Evolutionary conservation across 2,329 filamentous ascomycete genomes (phyloP), one percentile per base, ranked within the genome.

Genomic region (Aspergillus piperis): DNA sequence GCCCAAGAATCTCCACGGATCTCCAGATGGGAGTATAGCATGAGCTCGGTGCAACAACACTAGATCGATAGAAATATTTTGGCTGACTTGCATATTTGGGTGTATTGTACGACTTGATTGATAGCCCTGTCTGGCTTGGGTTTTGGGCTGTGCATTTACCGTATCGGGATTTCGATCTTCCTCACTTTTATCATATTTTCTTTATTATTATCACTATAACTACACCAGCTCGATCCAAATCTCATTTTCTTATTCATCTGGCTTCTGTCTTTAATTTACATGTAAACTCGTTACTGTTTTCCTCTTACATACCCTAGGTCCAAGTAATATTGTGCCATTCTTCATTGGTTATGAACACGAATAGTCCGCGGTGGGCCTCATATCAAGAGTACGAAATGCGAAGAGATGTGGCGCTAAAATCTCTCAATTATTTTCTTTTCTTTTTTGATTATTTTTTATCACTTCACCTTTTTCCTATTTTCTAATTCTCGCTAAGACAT

Each of bases 21-120:
- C 61, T 67, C 58, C 63, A 60, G n/a, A 60, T 61, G 58, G 63
- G 62, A 53, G 56, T 64, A 62, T 66, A 44, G 52, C n/a, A 54
- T 27, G 62, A 54, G 51, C 27, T 53, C 49, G 50, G 21, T 48
- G 23, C 44, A 49, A 6, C 30, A 27, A 17, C 5, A 30, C n/a
- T 50, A 30, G 47, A 21, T 19, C 17, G 17, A 44, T 17, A 44
- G n/a, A 47, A 54, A 48, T 32, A 6, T n/a, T 44, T 56, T 58
- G 60, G 58, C 56, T 58, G 54, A 56, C 51, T 55, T 59, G 54
- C 58, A 60, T 59, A 54, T 15, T 51, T 53, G 30, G 57, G 41
- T 52, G 44, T 58, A 59, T 21, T 48, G 48, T 63, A 57, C 25
- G 25, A 25, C 48, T 42, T 44, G 55, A 39, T 42, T 30, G 19